phyloP scores from a whole-genome alignment of 164 flowering plant species.

The Chloranthus sessilifolius region DNA sequence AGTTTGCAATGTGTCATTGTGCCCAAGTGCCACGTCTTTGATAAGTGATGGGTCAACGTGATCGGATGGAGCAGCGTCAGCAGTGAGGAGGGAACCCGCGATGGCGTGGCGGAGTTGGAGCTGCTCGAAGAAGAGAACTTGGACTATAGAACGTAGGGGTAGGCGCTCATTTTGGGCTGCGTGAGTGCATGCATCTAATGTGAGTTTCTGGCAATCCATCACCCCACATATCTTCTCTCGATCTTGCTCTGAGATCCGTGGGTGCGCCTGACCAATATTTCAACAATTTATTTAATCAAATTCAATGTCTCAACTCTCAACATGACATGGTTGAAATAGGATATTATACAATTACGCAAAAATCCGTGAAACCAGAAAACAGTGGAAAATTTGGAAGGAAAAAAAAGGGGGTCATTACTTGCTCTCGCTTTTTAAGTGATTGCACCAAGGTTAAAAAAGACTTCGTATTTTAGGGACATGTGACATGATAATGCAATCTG shows the following conservation, averaged over 20 bases:
- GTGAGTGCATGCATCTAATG: conserved; percentile 95
- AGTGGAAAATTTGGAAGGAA: no score
- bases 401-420: no score
- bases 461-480: no score
- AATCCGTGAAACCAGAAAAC: no score
- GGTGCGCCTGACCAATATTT: conserved; percentile 67
- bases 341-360: no score
- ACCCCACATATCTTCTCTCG: conserved; percentile 74
- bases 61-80: conserved; percentile 31
- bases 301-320: no score
- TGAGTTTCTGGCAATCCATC: conserved; percentile 84
- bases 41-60: conserved; percentile 22
- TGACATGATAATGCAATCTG: no score
- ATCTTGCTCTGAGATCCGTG: conserved; percentile 72
- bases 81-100: conserved; percentile 62
- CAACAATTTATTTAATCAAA: neutral
- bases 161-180: conserved; percentile 98
- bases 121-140: conserved; percentile 94
- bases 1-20: conserved; percentile 45
- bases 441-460: no score
- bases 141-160: conserved; percentile 82
- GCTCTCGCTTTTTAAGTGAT: no score
- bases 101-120: conserved; percentile 91
- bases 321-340: no score
- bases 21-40: conserved; percentile 4